These are phyloP conservation scores for Nemania sp. DNA, from an alignment of 2,329 filamentous ascomycete species.

Conservation along the genomic window DNA sequence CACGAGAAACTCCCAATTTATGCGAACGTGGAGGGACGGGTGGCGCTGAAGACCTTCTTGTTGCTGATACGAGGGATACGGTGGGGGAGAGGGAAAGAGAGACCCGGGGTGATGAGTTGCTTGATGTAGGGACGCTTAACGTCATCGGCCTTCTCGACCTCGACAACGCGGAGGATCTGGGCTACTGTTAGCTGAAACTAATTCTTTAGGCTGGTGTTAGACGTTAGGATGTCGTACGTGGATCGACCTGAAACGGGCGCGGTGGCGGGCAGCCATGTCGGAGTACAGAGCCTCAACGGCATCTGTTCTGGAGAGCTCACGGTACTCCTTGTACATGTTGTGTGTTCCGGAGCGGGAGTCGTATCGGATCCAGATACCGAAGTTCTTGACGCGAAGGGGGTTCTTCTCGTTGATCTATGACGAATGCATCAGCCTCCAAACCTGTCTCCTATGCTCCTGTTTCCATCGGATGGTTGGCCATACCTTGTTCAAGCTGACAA, in stretches of 20 bases:
- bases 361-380: conserved; percentile 99
- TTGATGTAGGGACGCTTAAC: conserved; percentile 99
- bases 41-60: conserved; percentile 93
- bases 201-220: background rate
- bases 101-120: conserved; percentile 94
- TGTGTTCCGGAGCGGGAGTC: conserved; percentile 99
- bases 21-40: conserved; percentile 97
- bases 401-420: conserved; percentile 97
- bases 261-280: conserved; percentile 99
- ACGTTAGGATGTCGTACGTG: conserved; percentile 74
- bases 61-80: conserved; percentile 84
- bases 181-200: conserved; percentile 45
- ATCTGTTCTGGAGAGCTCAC: conserved; percentile 95
- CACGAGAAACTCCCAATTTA: conserved; percentile 71
- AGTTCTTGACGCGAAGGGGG: conserved; percentile 99
- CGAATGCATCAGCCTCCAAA: conserved; percentile 32
- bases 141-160: conserved; percentile 93
- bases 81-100: conserved; percentile 99
- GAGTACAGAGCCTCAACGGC: conserved; percentile 98
- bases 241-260: conserved; percentile 96
- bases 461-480: conserved; percentile 53
- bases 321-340: conserved; percentile 99
- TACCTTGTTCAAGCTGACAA: conserved; percentile 96
- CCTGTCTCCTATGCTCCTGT: background rate
- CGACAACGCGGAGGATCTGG: conserved; percentile 97